phyloP scores from a whole-genome alignment of 108 stramenopile species.

The Discostella stelligeroides region DNA sequence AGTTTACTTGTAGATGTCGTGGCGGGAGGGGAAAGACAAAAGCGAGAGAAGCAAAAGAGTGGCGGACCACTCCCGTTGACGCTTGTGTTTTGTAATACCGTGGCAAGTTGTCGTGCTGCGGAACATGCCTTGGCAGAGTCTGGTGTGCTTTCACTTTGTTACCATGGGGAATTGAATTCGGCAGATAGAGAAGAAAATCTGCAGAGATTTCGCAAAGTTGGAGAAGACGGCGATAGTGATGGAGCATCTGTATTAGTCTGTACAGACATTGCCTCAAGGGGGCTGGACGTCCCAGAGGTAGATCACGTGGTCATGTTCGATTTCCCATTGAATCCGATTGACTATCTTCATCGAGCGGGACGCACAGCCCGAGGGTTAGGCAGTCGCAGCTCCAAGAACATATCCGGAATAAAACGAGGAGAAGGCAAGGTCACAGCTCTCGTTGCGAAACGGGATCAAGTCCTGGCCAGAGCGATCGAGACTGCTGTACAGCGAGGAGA shows the following conservation, averaged over 20 bases:
- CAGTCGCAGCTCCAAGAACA: background rate
- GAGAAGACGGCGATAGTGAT: slow-evolving; percentile 31
- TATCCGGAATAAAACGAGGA: slow-evolving; percentile 37
- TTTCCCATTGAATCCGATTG: slow-evolving; percentile 92
- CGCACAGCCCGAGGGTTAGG: slow-evolving; percentile 83
- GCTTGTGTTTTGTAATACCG: slow-evolving; percentile 97
- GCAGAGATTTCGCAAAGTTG: slow-evolving; percentile 57
- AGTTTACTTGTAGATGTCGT: slow-evolving; percentile 79
- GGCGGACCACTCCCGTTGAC: slow-evolving; percentile 47
- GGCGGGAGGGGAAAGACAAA: slow-evolving; percentile 37
- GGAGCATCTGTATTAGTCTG: slow-evolving; percentile 82
- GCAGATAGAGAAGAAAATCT: slow-evolving; percentile 68
- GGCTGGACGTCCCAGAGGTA: slow-evolving; percentile 89
- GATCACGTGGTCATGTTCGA: slow-evolving; percentile 95
- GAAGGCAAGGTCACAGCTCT: slow-evolving; percentile 84
- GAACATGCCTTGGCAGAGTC: slow-evolving; percentile 89
- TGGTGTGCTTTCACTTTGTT: slow-evolving; percentile 64
- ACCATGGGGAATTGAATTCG: slow-evolving; percentile 92
- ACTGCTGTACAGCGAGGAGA: slow-evolving; percentile 77
- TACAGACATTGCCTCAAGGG: slow-evolving; percentile 95
- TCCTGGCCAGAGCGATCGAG: slow-evolving; percentile 86
- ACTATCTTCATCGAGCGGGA: slow-evolving; percentile 93
- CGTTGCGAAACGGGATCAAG: slow-evolving; percentile 84
- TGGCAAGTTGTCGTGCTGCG: slow-evolving; percentile 87
- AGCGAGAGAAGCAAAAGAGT: slow-evolving; percentile 20